Evolutionary conservation across 305 asterid genomes (phyloP).

Genomic region (Rubia balearica): DNA sequence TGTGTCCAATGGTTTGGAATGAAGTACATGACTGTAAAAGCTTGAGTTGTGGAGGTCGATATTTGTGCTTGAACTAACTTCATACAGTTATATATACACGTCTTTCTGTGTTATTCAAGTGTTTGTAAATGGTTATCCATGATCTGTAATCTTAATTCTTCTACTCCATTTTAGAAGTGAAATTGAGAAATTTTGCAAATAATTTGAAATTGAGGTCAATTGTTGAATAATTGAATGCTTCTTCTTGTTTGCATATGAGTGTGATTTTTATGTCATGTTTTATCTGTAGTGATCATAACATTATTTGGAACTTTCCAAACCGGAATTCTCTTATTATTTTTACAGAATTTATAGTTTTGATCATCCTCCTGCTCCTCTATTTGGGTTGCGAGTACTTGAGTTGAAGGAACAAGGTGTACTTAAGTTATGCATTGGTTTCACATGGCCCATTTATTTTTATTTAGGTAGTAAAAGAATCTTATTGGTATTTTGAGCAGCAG

Average conservation of each 20-base stretch:
- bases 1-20: too few species aligned
- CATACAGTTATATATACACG: too few species aligned
- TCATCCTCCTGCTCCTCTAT: conserved; percentile 77
- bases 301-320: background rate
- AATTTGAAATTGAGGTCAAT: background rate
- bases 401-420: conserved; percentile 62
- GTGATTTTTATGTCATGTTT: background rate
- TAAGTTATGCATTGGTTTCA: background rate
- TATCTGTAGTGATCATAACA: background rate
- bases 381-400: conserved; percentile 79
- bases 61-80: background rate
- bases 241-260: background rate
- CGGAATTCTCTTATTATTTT: background rate
- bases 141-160: background rate
- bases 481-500: background rate
- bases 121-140: background rate
- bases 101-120: background rate
- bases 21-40: background rate
- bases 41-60: background rate
- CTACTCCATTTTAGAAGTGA: background rate
- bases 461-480: background rate
- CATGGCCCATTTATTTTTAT: background rate
- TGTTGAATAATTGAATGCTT: background rate
- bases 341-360: conserved; percentile 55
- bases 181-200: background rate